Percentiles rank a stretch among this genome's conserved stretches.
phyloP scores from a whole-genome alignment of 2,329 filamentous ascomycete species.

The Diaporthe sp. region DNA sequence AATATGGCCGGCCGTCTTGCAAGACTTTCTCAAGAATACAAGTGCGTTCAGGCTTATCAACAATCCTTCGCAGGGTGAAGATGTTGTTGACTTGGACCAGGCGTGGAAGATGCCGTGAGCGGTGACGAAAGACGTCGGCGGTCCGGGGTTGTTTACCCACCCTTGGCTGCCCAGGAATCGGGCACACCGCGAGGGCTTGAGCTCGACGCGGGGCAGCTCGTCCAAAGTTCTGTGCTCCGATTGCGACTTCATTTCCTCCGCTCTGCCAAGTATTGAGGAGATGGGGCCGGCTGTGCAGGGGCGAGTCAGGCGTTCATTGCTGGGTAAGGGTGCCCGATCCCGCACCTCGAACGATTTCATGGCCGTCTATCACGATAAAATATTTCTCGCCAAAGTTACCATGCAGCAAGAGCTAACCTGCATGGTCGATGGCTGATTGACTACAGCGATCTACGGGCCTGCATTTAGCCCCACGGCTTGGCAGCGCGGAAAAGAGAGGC shows the following conservation, averaged over 20 bases:
- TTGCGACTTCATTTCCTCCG: slow-evolving; percentile 14
- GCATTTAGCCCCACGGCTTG: slow-evolving; percentile 4
- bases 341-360: not conserved
- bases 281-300: slow-evolving; percentile 18
- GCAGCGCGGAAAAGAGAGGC: slow-evolving; percentile 7
- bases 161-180: not conserved
- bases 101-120: slow-evolving; percentile 11
- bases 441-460: not conserved
- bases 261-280: slow-evolving; percentile 17
- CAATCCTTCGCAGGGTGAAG: not conserved
- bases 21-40: not conserved
- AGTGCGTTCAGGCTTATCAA: not conserved
- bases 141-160: not conserved
- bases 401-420: not conserved
- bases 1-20: not conserved
- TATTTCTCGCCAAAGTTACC: not conserved
- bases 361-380: not conserved
- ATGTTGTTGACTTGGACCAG: not conserved
- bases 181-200: slow-evolving; percentile 12
- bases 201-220: slow-evolving; percentile 20
- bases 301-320: slow-evolving; percentile 24
- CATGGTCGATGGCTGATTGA: not conserved
- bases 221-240: slow-evolving; percentile 1
- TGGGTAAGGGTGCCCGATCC: not conserved
- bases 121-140: not conserved